Evolutionary conservation across 116 monocot genomes (phyloP).

Genomic region (Thalassia testudinum): DNA sequence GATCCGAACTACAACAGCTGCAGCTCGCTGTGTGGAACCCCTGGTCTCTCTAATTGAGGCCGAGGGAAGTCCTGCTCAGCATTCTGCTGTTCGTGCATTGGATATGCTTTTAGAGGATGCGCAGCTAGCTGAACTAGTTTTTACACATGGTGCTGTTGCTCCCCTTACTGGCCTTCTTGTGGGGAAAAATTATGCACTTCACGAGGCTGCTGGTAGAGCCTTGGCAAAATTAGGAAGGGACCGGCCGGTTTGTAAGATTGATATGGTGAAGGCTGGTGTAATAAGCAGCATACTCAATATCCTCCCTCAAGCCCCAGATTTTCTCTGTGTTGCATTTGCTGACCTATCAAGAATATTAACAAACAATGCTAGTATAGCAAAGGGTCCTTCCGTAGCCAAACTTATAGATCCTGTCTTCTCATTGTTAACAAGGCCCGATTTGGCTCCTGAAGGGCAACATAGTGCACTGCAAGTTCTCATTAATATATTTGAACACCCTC

Average conservation of each 20-base stretch:
- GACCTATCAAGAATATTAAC: conserved; percentile 86
- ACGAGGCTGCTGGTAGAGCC: conserved; percentile 71
- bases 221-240: conserved; percentile 89
- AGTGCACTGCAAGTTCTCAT: conserved; percentile 77
- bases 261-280: conserved; percentile 87
- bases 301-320: conserved; percentile 80
- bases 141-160: conserved; percentile 67
- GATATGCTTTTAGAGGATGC: conserved; percentile 89
- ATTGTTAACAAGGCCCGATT: conserved; percentile 44
- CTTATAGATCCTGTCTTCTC: conserved; percentile 68
- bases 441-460: conserved; percentile 86
- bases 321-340: conserved; percentile 54
- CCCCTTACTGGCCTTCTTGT: conserved; percentile 72
- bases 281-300: conserved; percentile 72
- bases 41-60: conserved; percentile 53
- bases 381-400: conserved; percentile 79
- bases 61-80: conserved; percentile 53
- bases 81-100: conserved; percentile 73
- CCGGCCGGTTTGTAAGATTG: conserved; percentile 80
- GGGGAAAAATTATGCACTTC: conserved; percentile 58
- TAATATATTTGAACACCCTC: conserved; percentile 87
- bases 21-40: conserved; percentile 87
- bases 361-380: conserved; percentile 90
- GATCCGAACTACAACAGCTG: conserved; percentile 68
- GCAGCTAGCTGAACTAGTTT: conserved; percentile 72